Base-by-base conservation (phyloP, 768 basidiomycete species). In the Multifurca ochricompacta region DNA sequence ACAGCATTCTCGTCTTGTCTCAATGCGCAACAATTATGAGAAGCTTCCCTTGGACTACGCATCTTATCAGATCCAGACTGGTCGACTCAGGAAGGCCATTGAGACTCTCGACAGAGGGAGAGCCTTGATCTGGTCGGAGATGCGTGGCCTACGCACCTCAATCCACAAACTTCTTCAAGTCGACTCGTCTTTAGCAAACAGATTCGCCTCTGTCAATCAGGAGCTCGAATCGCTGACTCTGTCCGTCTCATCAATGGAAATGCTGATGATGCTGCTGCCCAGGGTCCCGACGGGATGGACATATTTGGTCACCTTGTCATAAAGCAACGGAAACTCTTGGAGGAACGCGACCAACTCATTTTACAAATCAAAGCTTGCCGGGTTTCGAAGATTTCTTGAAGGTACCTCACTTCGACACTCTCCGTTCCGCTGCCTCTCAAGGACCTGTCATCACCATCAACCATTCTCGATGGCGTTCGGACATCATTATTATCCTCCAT, bases 71-170 rank as follows among this genome's bases (percentile, higher is more conserved):
- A n/a, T 51, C 16, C n/a, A 25, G 16, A 18, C 6, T 8, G 19
- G 4, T 13, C 35, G 27, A 40, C 5, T 32, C 6, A 14, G 8
- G 5, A 1, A 32, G 3, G 57, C 53, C 1, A 23, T 58, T 13
- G 49, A 47, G 42, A 27, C 18, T 34, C 37, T 59, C 1, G 58
- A 59, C 21, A 16, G 50, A 16, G 56, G 58, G 10, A 28, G 58
- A 5, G 30, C 47, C 14, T 16, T 58, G n/a, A 18, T 59, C 1
- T 59, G 58, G 56, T 48, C 46, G 1, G 39, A 59, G 48, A 36
- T 59, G 31, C 56, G 41, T 14, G 34, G 27, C 1, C 32, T 59
- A 6, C 58, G 58, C 8, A 16, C 56, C 18, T 16, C 32, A 1
- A 27, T 42, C 13, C 31, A 36, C 3, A 16, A 19, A 19, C 41